Evolutionary conservation across 768 basidiomycete genomes (phyloP), one percentile per base, ranked within the genome.

Genomic region (Lentinula lateritia): DNA sequence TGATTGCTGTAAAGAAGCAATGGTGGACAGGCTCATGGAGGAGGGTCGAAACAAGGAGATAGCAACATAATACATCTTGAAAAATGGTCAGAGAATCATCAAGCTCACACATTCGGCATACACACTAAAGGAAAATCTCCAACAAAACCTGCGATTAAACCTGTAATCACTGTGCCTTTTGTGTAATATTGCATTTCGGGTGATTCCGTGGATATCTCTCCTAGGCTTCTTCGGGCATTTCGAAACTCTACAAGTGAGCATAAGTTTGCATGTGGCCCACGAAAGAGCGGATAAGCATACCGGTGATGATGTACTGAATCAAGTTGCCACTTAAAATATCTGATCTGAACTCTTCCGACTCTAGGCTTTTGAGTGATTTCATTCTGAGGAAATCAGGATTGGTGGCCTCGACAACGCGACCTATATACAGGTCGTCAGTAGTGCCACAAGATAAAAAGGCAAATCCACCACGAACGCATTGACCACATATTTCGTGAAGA

Each of bases 121-220:
- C 46, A 8, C 12, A 60, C 58, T 48, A 60, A 13, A 50, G 58
- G 58, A 41, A 60, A 50, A 15, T 60, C 58, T 20, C 58, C 58
- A 35, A 50, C 28, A 23, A 60, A 15, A 36, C 28, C 38, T 2
- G 45, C 58, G 35, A 50, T 42, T 12, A 48, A 12, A 9, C 48
- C 15, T 36, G 36, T 3, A 38, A 34, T 36, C 5, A 48, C n/a
- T 0, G 46, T 36, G 10, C 28, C 6, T 50, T 50, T 16, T 9
- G 50, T 35, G 1, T 20, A 23, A 48, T 60, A 60, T 39, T 50
- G 48, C 10, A 15, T 34, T 39, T 50, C 58, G 3, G 58, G 32
- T 9, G 10, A 50, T 6, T 60, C 58, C 16, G 35, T 60, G 12
- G 46, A 50, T 36, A 12, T 60, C 7, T 60, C 48, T 36, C 48